A percentile compares a stretch with the other conserved stretches of the same genome.
phyloP scores from a whole-genome alignment of 2,329 filamentous ascomycete species.

The Tolypocladium pustulatum region DNA sequence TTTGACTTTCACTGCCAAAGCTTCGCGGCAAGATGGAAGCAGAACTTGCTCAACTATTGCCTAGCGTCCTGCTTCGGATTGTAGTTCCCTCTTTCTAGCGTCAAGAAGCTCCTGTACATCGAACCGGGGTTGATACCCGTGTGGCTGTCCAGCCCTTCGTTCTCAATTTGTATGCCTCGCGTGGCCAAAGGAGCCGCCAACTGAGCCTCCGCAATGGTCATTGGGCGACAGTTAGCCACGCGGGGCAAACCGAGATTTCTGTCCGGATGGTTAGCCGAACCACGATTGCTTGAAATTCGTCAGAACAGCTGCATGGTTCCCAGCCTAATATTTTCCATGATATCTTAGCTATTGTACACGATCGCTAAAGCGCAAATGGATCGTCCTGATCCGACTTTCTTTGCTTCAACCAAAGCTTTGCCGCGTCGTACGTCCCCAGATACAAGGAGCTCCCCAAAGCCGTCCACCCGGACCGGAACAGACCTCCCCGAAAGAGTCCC shows the following conservation, averaged over 20 bases:
- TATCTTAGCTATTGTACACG: not conserved
- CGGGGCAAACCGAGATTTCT: not conserved
- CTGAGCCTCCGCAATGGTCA: not conserved
- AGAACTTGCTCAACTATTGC: not conserved
- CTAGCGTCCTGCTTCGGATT: not conserved
- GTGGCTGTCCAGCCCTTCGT: not conserved
- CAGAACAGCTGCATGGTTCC: not conserved
- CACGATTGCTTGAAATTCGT: not conserved
- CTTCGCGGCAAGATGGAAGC: not conserved
- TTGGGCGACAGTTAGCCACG: not conserved
- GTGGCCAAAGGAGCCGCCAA: not conserved
- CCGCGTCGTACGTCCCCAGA: constrained; percentile 75
- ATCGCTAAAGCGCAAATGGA: constrained; percentile 11
- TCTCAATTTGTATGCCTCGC: not conserved
- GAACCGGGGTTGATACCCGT: not conserved
- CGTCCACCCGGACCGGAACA: constrained; percentile 69
- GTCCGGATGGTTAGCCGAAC: not conserved
- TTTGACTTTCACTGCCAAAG: not conserved
- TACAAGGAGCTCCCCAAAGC: constrained; percentile 76
- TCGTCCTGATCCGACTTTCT: constrained; percentile 31
- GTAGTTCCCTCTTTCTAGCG: not conserved
- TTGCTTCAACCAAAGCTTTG: constrained; percentile 50
- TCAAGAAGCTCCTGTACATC: not conserved
- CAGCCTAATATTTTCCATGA: not conserved
- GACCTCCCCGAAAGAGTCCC: constrained; percentile 69